Base-by-base conservation (phyloP, 164 flowering plant species). In the Nelumbo lutea region DNA sequence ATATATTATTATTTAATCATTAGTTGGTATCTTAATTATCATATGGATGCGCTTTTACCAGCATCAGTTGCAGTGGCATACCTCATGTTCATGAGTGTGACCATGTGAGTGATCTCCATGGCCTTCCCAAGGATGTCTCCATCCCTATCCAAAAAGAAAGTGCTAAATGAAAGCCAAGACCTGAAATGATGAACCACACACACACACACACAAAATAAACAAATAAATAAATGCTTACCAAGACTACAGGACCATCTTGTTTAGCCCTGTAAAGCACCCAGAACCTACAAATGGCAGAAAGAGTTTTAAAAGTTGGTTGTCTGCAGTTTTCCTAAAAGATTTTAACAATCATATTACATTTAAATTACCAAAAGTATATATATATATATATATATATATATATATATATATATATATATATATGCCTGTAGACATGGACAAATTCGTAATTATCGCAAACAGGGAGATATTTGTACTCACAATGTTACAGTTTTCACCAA, bases 41-140 rank as follows among this genome's bases (percentile, higher is more conserved):
- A 27, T 27, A 27, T 27, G 27, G 27, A 27, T 27, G 27, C 27
- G 27, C 27, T 27, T 53, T 41, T 45, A 11, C 9, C 61, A 45
- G 38, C 8, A 44, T 14, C 57, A 71, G n/a, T 67, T 53, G 6
- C 41, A n/a, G 42, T 48, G 42, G 1, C 55, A n/a, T 15, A 41
- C 6, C 10, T 5, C 11, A 42, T 44, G 10, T 48, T 66, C 82
- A 66, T 79, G 79, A 8, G 76, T 84, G 76, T 82, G 81, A 9
- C 75, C 80, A 79, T 83, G 81, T 38, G 76, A 70, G 61, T 91
- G 95, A 71, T 85, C 89, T 67, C 68, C 97, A 74, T 90, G 96
- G 44, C 94, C 97, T 65, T 92, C 96, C 97, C 97, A 90, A 50
- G 97, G 94, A 72, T 88, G 96, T 48, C 91, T 71, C 94, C 90